A percentile compares a stretch with the other conserved stretches of the same genome.
Evolutionary conservation across 257 asterid genomes (phyloP).

Genomic region (Avicennia marina): DNA sequence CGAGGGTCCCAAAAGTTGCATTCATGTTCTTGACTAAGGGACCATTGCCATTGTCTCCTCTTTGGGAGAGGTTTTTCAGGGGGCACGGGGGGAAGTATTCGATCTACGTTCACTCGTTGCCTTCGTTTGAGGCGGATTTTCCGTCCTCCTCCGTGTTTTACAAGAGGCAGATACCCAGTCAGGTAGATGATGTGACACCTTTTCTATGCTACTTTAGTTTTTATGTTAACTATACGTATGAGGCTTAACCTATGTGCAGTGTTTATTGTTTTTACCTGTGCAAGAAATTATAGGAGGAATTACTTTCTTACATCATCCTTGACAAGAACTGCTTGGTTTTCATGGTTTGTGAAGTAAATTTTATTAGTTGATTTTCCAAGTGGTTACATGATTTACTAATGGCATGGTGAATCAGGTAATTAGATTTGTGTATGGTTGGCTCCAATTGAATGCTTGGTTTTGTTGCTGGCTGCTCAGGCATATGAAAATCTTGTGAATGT

Average conservation of each 20-base stretch:
- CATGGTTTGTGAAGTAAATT: no score
- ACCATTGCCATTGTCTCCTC: slow-evolving; percentile 44
- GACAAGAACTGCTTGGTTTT: no score
- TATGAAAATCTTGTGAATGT: no score
- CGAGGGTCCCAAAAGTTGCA: slow-evolving; percentile 45
- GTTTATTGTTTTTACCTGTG: neutral
- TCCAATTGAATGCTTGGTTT: no score
- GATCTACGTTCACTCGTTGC: slow-evolving; percentile 48
- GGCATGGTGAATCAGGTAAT: no score
- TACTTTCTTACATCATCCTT: no score
- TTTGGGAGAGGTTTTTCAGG: slow-evolving; percentile 63
- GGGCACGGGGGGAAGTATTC: slow-evolving; percentile 47
- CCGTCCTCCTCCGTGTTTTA: slow-evolving; percentile 42
- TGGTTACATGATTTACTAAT: no score
- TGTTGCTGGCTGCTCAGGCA: no score
- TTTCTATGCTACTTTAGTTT: no score
- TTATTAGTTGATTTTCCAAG: no score
- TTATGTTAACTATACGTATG: neutral
- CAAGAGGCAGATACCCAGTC: slow-evolving; percentile 59
- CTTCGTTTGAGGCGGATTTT: slow-evolving; percentile 41
- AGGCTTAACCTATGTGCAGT: neutral
- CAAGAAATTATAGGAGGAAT: neutral
- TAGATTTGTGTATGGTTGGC: no score
- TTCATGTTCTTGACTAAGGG: slow-evolving; percentile 70
- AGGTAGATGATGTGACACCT: slow-evolving; percentile 27